A percentile compares a stretch with the other conserved stretches of the same genome.
These are phyloP conservation scores for Phytopythium aichiense DNA, from an alignment of 352 stramenopile genomes.

Conservation along the genomic window DNA sequence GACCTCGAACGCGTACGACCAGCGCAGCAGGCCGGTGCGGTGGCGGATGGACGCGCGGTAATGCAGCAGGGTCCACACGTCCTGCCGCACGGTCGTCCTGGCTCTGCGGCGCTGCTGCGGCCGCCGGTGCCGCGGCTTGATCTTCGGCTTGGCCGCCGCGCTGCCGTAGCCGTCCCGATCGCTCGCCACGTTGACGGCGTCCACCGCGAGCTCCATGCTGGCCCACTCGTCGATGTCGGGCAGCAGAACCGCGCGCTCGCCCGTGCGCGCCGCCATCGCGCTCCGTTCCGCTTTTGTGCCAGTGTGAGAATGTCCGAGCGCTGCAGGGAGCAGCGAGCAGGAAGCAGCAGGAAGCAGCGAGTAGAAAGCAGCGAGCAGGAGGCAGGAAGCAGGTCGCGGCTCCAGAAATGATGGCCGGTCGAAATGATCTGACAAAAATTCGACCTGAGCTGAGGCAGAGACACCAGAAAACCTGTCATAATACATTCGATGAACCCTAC, in stretches of 20 bases:
- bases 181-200: slow-evolving; percentile 1
- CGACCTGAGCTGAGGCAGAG: too few species aligned
- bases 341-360: too few species aligned
- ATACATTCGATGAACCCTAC: too few species aligned
- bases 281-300: too few species aligned
- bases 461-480: too few species aligned
- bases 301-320: neutral
- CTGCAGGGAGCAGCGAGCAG: neutral
- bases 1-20: slow-evolving; percentile 64
- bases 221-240: slow-evolving; percentile 8
- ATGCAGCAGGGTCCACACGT: slow-evolving; percentile 76
- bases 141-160: slow-evolving; percentile 8
- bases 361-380: too few species aligned
- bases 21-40: slow-evolving; percentile 52
- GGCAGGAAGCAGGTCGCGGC: too few species aligned
- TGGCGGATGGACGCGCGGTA: slow-evolving; percentile 64
- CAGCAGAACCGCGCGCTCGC: slow-evolving; percentile 7
- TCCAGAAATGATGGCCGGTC: too few species aligned
- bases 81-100: slow-evolving; percentile 29
- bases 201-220: slow-evolving; percentile 2
- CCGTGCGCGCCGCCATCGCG: neutral
- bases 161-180: neutral
- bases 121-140: slow-evolving; percentile 8
- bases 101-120: neutral
- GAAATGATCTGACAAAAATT: too few species aligned